Evolutionary conservation across 768 basidiomycete genomes (phyloP), one percentile per base, ranked within the genome.

Genomic region (Tephrocybe sp.): DNA sequence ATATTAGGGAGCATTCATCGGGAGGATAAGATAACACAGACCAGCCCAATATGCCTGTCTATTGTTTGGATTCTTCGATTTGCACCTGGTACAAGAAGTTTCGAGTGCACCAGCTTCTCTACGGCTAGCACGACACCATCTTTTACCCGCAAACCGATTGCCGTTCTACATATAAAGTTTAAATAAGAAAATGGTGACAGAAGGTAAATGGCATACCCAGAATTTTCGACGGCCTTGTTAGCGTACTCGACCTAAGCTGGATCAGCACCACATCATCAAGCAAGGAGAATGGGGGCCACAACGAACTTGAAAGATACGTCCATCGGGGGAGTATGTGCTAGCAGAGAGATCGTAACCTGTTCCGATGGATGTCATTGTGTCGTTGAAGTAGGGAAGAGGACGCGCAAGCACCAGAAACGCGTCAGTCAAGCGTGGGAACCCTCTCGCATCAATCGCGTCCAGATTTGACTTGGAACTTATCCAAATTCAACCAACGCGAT

Each of bases 271-370:
- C 45, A 54, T 11, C 17, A 34, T 30, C 49, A 51, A 40, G 30
- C 23, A 10, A 14, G 31, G 39, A 41, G 17, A 33, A 26, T 26
- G 30, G 17, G 20, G 17, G 19, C 40, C 12, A 4, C 5, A 26
- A 48, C 52, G 45, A 26, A 92, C 95, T 83, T 99, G 97, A 66
- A 99, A 99, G 66, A 99, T 94, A 58, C 97, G 85, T 23, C 97
- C 97, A 72, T 99, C 96, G 55, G 96, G 96, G 19, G 91, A 93
- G 75, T 93, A 94, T 42, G 91, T 95, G 64, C 87, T 90, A 44
- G 92, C 87, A 50, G 91, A 93, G 53, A 95, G 85, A 79, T 98
- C 97, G 76, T 98, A 98, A 52, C 97, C 97, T 63, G 97, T 98
- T 55, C 97, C 96, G 66, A 98, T 98, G 39, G 96, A 98, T 53